These are phyloP conservation scores for Globisporangium canariense DNA, from an alignment of 352 stramenopile species.

Conservation along the genomic window DNA sequence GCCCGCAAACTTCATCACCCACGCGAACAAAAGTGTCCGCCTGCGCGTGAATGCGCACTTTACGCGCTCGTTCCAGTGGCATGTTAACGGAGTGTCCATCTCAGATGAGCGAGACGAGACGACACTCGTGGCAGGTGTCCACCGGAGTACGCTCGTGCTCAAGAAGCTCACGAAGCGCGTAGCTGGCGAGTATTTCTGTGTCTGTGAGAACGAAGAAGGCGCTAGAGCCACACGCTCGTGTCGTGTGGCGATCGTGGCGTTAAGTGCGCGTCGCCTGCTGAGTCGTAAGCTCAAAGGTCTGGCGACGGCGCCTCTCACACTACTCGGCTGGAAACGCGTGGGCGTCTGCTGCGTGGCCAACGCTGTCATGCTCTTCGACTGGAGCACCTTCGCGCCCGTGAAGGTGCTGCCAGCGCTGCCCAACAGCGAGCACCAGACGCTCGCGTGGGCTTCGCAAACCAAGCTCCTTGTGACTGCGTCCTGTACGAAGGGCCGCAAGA, in stretches of 20 bases:
- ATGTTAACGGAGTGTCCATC: conserved; percentile 35
- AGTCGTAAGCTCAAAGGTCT: conserved; percentile 28
- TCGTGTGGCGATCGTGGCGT: conserved; percentile 26
- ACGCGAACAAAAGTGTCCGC: conserved; percentile 23
- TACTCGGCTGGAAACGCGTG: conserved; percentile 17
- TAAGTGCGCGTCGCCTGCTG: conserved; percentile 22
- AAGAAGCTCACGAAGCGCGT: conserved; percentile 37
- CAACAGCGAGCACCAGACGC: conserved; percentile 18
- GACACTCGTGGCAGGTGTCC: conserved; percentile 18
- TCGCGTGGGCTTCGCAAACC: conserved; percentile 14
- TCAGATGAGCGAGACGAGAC: conserved; percentile 6
- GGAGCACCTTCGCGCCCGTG: conserved; percentile 18
- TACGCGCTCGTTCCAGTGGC: conserved; percentile 45
- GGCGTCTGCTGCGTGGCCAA: conserved; percentile 17
- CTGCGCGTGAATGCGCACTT: conserved; percentile 44
- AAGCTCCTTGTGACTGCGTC: conserved; percentile 26
- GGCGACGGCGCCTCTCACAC: conserved; percentile 20
- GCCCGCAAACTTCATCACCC: conserved; percentile 24
- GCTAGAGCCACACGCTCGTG: conserved; percentile 26
- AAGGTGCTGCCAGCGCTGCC: conserved; percentile 9
- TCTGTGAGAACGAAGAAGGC: conserved; percentile 65
- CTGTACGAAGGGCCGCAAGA: conserved; percentile 5
- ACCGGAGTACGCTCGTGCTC: conserved; percentile 37
- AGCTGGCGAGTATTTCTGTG: conserved; percentile 53
- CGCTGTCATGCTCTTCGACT: conserved; percentile 23